Base-by-base conservation (phyloP, 805 yeast species). In the Kodamaea hsintzibuensis region DNA sequence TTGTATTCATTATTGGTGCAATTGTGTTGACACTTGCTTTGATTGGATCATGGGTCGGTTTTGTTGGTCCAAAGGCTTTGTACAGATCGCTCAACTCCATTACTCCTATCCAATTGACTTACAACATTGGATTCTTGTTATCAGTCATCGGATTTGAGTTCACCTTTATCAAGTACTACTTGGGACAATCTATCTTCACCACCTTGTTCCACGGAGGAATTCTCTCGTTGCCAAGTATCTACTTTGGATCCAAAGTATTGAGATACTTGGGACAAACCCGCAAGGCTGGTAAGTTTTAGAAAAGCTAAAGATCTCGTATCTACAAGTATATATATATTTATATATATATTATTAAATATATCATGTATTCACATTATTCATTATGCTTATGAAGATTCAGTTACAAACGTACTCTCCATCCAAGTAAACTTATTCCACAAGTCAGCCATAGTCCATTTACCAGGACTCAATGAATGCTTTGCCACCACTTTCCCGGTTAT, bases 401-500 rank as follows among this genome's bases (percentile, higher is more conserved):
- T 17, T 12, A 42, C 38, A 64, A 78, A 85, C 13, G 74, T 76
- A 62, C 85, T 86, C 22, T 69, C 67, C 22, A 88, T 76, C 73
- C 77, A 73, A 64, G 90, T 73, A 55, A 83, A 83, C 19, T 82
- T 81, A 14, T 19, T 43, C 49, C 49, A 50, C 10, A 50, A 38
- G 13, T 46, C 49, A 5, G 51, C 27, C 14, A 51, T 4, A 13
- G 42, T 19, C 74, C 82, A 83, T 52, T 77, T 60, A 13, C 84
- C 74, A 69, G 82, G 70, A 63, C 77, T 78, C 80, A 81, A 58
- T 7, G 75, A 68, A 52, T 73, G 72, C 7, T 88, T 93, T 7
- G 90, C 93, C 4, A 87, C 79, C 12, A 95, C 85, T 64, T 90
- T 92, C 1, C 98, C 99, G 60, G 85, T 85, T 2, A 95, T 85